Evolutionary conservation across 1,284 basidiomycete genomes (phyloP).

Genomic region (Sanguinoderma infundibulare): DNA sequence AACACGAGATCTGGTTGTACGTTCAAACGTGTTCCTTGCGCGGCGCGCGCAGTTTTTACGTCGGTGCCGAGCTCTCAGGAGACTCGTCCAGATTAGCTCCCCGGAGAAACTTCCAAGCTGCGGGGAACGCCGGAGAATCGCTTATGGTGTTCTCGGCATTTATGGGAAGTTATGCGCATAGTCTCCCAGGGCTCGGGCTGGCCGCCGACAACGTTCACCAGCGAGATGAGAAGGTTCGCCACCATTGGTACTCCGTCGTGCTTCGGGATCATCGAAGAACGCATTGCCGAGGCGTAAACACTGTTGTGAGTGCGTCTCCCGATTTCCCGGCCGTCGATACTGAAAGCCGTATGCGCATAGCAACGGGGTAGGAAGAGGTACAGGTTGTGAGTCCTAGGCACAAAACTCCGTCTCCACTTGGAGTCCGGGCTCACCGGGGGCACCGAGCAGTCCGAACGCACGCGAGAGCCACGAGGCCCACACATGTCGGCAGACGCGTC

Average conservation of each 20-base stretch:
- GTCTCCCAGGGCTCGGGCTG: slow-evolving; percentile 16
- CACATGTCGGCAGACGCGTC: slow-evolving; percentile 6
- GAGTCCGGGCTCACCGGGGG: slow-evolving; percentile 21
- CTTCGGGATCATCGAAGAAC: slow-evolving; percentile 16
- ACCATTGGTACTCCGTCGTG: slow-evolving; percentile 10
- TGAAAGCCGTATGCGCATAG: not conserved
- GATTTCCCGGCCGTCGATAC: not conserved
- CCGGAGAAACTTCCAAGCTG: slow-evolving; percentile 10
- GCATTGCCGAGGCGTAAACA: not conserved
- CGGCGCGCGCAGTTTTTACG: not conserved
- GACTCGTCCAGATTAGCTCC: not conserved
- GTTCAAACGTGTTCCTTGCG: not conserved
- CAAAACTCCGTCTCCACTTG: not conserved
- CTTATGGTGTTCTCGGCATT: slow-evolving; percentile 16
- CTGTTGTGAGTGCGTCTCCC: not conserved
- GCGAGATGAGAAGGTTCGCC: slow-evolving; percentile 19
- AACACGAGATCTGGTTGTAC: not conserved
- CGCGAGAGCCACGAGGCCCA: slow-evolving; percentile 29
- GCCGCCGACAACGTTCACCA: slow-evolving; percentile 17
- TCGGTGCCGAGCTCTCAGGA: slow-evolving; percentile 6
- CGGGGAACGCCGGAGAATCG: slow-evolving; percentile 14
- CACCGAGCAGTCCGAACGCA: slow-evolving; percentile 23
- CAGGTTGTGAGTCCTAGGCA: not conserved
- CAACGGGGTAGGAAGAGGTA: not conserved
- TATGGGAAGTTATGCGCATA: slow-evolving; percentile 10